These are phyloP conservation scores for Phytomonas francai DNA, from an alignment of 208 protist genomes.

Conservation along the genomic window DNA sequence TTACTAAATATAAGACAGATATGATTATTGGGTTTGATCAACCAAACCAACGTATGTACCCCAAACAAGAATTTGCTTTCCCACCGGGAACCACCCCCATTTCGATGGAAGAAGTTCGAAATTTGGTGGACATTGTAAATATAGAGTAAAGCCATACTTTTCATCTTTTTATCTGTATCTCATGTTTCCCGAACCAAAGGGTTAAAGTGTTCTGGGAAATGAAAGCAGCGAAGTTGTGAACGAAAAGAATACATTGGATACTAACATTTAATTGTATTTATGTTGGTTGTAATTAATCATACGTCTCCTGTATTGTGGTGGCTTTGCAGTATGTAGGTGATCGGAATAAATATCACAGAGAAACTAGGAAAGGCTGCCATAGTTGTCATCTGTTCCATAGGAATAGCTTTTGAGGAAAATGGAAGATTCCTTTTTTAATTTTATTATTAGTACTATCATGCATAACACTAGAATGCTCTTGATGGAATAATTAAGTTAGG, in stretches of 20 bases:
- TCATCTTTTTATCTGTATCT: constrained; percentile 3
- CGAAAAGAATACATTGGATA: constrained; percentile 8
- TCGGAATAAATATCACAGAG: not conserved
- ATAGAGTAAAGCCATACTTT: constrained; percentile 20
- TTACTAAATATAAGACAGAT: constrained; percentile 87
- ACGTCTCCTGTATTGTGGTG: constrained; percentile 2
- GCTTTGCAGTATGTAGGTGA: constrained; percentile 1
- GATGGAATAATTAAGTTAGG: not conserved
- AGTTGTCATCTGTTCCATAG: not conserved
- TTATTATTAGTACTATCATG: constrained; percentile 1
- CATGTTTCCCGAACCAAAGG: not conserved
- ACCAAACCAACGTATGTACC: constrained; percentile 79
- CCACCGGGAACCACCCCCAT: constrained; percentile 78
- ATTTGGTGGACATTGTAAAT: constrained; percentile 72
- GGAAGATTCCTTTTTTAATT: not conserved
- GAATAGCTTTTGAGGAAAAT: not conserved
- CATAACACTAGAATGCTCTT: not conserved
- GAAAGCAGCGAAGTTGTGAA: not conserved
- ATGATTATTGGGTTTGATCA: constrained; percentile 79
- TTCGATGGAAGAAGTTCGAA: constrained; percentile 62
- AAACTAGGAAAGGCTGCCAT: not conserved
- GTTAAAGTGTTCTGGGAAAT: not conserved
- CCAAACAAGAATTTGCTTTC: constrained; percentile 58
- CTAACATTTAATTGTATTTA: not conserved
- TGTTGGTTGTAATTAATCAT: not conserved